A percentile compares a stretch with the other conserved stretches of the same genome.
phyloP scores from a whole-genome alignment of 2,329 filamentous ascomycete genomes.

The Neophaeococcomyces mojaviensis region DNA sequence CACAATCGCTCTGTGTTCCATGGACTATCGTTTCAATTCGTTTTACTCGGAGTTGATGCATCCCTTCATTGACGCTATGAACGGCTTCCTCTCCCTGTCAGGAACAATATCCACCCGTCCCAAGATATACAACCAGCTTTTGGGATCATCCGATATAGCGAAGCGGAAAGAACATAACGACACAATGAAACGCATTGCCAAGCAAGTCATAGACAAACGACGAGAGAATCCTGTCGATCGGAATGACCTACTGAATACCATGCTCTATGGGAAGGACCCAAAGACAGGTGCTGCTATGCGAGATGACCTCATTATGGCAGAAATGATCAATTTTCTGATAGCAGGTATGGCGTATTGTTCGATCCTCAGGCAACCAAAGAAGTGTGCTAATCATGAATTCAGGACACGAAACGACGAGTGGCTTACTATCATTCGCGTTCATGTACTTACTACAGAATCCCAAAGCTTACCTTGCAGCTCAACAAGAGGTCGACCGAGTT shows the following conservation, averaged over 20 bases:
- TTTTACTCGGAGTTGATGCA: conserved; percentile 64
- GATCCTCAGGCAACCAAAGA: too few species aligned
- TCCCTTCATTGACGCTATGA: conserved; percentile 63
- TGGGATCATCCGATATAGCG: too few species aligned
- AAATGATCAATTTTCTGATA: conserved; percentile 58
- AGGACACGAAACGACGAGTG: conserved; percentile 64
- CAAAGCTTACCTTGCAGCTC: conserved; percentile 51
- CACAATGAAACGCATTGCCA: conserved; percentile 18
- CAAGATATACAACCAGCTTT: too few species aligned
- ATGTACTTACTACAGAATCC: conserved; percentile 60
- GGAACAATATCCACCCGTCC: conserved; percentile 42
- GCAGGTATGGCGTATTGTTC: too few species aligned
- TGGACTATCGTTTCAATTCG: conserved; percentile 67
- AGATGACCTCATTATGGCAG: conserved; percentile 56
- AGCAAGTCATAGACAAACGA: conserved; percentile 51
- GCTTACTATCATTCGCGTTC: conserved; percentile 57
- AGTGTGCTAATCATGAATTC: conserved; percentile 55
- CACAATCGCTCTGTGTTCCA: conserved; percentile 63
- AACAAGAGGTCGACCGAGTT: conserved; percentile 60
- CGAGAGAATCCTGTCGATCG: conserved; percentile 45
- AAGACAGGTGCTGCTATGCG: conserved; percentile 59
- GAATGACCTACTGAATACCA: conserved; percentile 62
- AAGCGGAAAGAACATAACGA: conserved; percentile 17
- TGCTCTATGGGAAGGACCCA: conserved; percentile 61
- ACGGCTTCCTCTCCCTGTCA: conserved; percentile 52